Evolutionary conservation across 2,329 filamentous ascomycete genomes (phyloP), one percentile per base, ranked within the genome.

Genomic region (Colletotrichum falcatum): DNA sequence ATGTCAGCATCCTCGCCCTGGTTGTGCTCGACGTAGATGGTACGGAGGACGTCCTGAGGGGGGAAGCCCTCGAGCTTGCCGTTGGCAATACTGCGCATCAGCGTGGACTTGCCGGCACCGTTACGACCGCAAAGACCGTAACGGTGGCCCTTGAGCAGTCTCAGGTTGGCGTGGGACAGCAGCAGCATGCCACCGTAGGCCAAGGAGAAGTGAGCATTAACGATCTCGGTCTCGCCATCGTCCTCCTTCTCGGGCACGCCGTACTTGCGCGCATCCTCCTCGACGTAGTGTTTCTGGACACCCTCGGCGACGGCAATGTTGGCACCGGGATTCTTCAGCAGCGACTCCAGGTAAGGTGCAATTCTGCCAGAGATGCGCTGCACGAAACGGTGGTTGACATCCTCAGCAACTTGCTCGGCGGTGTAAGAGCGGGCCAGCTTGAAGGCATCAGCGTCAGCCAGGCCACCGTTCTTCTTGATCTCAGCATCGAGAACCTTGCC

Each of bases 21-120:
- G 84, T 98, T 98, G 86, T 99, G 96, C 85, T 99, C 96, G 53
- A 99, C 96, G 78, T 98, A 99, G 83, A 95, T 98, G 14, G 95
- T 98, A 76, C 94, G 92, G 77, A 99, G 90, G 70, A 95, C 92
- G 74, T 98, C 94, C 79, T 96, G 94, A 20, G 94, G 87, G 46
- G 96, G 96, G 84, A 99, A 99, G 11, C 96, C 96, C 82, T 99
- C 96, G 4, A 99, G 88, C 87, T 99, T 99, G 78, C 95, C 95
- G 70, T 92, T 92, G 61, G 96, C 93, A 77, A 99, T 99, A 80
- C 93, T 94, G 79, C 94, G 93, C 96, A 99, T 98, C 69, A 99
- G 88, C 1, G 96, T 99, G n/a, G 96, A 98, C 85, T 99, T 99
- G 79, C 96, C 96, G 67, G 95, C 94, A 84, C 96, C 96, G 81